A percentile compares a stretch with the other conserved stretches of the same genome.
phyloP scores from a whole-genome alignment of 352 stramenopile species.

The Phytophthora tubulina region DNA sequence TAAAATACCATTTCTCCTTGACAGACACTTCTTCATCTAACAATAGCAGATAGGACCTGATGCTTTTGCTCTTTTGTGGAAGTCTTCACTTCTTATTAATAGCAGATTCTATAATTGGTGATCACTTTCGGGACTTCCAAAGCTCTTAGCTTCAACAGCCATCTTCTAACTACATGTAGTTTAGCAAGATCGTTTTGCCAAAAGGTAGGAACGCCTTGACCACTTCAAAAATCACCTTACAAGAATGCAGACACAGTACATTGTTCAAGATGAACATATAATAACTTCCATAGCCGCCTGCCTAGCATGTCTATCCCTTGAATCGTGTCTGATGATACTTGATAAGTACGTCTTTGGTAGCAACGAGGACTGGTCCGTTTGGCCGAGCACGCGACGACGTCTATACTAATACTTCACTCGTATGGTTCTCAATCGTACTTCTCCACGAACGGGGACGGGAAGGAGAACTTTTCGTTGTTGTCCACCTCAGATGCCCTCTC shows the following conservation, averaged over 20 bases:
- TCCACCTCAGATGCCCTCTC: slow-evolving; percentile 58
- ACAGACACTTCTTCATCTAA: slow-evolving; percentile 1
- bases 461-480: slow-evolving; percentile 57
- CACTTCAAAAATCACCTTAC: neutral
- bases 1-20: no score
- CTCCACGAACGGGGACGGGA: slow-evolving; percentile 66
- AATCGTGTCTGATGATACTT: slow-evolving; percentile 32
- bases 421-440: slow-evolving; percentile 65
- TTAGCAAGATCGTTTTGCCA: no score
- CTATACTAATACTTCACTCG: slow-evolving; percentile 48
- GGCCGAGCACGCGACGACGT: slow-evolving; percentile 30
- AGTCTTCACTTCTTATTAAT: slow-evolving; percentile 26
- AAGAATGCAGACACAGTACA: slow-evolving; percentile 20
- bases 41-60: slow-evolving; percentile 22
- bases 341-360: slow-evolving; percentile 9
- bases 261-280: slow-evolving; percentile 34
- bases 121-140: neutral
- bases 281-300: slow-evolving; percentile 38
- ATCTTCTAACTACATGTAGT: neutral
- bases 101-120: slow-evolving; percentile 6
- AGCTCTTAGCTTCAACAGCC: slow-evolving; percentile 16
- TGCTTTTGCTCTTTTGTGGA: neutral
- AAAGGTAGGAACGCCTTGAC: neutral
- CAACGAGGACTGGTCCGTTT: slow-evolving; percentile 23
- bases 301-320: slow-evolving; percentile 20